Evolutionary conservation across 805 yeast genomes (phyloP), one percentile per base, ranked within the genome.

Genomic region (Priceomyces melissophilus): DNA sequence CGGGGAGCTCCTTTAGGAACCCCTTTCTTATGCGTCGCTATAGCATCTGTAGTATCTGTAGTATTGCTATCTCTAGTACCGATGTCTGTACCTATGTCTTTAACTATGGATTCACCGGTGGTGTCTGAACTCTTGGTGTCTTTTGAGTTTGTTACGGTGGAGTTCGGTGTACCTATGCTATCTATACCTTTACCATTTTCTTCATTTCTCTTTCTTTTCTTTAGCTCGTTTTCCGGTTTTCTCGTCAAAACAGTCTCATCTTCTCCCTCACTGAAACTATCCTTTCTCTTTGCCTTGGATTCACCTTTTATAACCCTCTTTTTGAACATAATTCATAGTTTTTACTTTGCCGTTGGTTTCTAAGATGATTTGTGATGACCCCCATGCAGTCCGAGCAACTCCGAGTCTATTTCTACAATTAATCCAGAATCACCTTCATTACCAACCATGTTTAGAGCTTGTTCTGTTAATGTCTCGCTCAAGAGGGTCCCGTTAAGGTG

Each of bases 271-370:
- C n/a, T 16, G 11, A 41, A 30, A 6, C 38, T 39, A 17, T 37
- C 20, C 30, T 40, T 39, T 30, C 40, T 32, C 17, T 35, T 29
- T 3, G 33, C 14, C 25, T 35, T 35, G 5, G 29, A 35, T 4
- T 39, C 41, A 36, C 31, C 33, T 37, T 57, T 58, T 5, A 58
- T 32, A 12, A 37, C 38, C 39, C 62, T 40, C 37, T 57, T 59
- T 48, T 59, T 59, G 39, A 59, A 57, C 62, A 57, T 59, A 8
- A 25, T n/a, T 35, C 30, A 25, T 8, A 13, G 16, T 32, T 15
- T 32, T 15, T 32, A 32, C 7, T 12, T 32, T 12, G 13, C 13
- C 13, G 8, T 29, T 29, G 32, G 6, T 6, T 12, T 29, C 8
- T 5, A 9, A n/a, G 13, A 29, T 29, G 32, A 29, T 29, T 5